Conservation (phyloP, 306 rosid species). For the Dalbergia oliveri region DNA sequence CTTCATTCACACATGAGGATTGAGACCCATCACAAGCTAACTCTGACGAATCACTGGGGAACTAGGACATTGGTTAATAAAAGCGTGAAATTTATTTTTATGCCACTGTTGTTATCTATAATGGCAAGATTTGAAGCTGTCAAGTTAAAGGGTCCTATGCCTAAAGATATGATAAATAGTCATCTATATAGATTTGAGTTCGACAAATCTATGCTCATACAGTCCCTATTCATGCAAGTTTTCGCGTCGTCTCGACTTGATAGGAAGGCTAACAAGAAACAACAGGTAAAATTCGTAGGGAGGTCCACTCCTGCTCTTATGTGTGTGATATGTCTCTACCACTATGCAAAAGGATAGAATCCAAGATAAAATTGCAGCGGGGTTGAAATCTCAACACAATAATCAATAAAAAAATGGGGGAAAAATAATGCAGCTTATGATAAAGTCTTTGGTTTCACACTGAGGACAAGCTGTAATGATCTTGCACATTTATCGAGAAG, state of each 20-base stretch:
- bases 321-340: neutral
- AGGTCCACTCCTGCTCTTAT: neutral
- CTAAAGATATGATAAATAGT: neutral
- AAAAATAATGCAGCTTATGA: neutral
- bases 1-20: neutral
- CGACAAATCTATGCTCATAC: neutral
- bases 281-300: neutral
- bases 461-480: slow-evolving; percentile 38
- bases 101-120: too few relatives aligned
- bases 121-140: neutral
- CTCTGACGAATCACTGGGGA: neutral
- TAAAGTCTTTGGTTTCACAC: slow-evolving; percentile 49
- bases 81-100: too few relatives aligned
- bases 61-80: too few relatives aligned
- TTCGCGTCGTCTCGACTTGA: neutral
- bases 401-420: neutral
- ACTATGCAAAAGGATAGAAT: too few relatives aligned
- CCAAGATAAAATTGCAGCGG: neutral
- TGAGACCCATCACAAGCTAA: neutral
- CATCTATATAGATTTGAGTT: neutral
- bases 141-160: neutral
- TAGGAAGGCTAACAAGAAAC: neutral
- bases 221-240: too few relatives aligned
- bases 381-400: neutral
- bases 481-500: slow-evolving; percentile 44